Conservation (phyloP, 2,329 filamentous ascomycete species). For the Biscogniauxia mediterranea region DNA sequence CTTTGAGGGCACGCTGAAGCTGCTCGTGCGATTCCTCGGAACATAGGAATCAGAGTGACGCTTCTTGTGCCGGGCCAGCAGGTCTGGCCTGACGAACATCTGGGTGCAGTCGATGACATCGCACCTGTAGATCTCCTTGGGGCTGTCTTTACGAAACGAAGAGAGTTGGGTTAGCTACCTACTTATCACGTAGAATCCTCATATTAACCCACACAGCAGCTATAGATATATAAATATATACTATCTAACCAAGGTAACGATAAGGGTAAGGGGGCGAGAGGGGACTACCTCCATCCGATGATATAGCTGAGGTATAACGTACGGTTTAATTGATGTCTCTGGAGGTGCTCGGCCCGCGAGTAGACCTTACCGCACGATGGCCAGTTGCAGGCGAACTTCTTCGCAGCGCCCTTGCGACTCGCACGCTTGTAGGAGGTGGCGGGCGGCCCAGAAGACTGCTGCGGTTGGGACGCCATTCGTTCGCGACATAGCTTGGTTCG, state of each 20-base stretch:
- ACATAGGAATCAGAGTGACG: conserved; percentile 58
- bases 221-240: too few relatives aligned
- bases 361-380: conserved; percentile 77
- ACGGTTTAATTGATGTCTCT: conserved; percentile 82
- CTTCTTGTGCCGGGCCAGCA: conserved; percentile 67
- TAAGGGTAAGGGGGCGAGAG: too few relatives aligned
- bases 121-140: conserved; percentile 77
- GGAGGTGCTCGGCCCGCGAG: conserved; percentile 76
- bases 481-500: conserved; percentile 26
- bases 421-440: conserved; percentile 46
- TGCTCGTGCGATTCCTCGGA: conserved; percentile 49
- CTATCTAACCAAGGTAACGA: too few relatives aligned
- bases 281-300: too few relatives aligned
- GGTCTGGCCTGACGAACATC: conserved; percentile 75
- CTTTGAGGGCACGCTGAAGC: conserved; percentile 41
- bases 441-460: conserved; percentile 33
- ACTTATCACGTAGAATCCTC: conserved; percentile 5
- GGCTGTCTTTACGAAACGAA: conserved; percentile 58
- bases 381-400: conserved; percentile 62
- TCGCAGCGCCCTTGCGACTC: conserved; percentile 49
- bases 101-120: conserved; percentile 73
- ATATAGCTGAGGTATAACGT: too few relatives aligned
- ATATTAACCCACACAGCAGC: conserved; percentile 12
- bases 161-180: conserved; percentile 14
- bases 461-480: conserved; percentile 33